Evolutionary conservation across 2,329 filamentous ascomycete genomes (phyloP), one percentile per base, ranked within the genome.

Genomic region (Chlorencoelia australis): DNA sequence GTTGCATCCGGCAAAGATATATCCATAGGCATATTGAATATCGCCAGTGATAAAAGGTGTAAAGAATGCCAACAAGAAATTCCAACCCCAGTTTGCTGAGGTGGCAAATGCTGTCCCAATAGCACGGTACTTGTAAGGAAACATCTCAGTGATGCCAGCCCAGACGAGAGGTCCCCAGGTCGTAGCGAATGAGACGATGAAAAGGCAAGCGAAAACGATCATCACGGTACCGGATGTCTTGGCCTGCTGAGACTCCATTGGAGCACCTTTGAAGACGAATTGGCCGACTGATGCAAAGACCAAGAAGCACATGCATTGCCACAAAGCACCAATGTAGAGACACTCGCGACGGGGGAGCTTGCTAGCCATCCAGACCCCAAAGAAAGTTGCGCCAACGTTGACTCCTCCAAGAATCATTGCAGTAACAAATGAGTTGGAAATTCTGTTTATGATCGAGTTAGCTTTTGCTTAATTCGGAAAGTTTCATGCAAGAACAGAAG

Each of bases 1-100:
- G 48, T 82, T 81, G 53, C 79, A 85, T 0, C 67, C 78, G 0
- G 80, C 82, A 57, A 87, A 87, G 19, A 88, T 75, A 45, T 85
- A 83, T 2, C 82, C 82, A 50, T 82, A 82, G 11, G 35, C 37
- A 16, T 80, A 87, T 47, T 80, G 72, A 37, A 87, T 87, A 3
- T 71, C 71, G 0, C 66, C 62, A 0, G 77, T 82, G 53, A 88
- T 87, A 59, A 86, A 87, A 1, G 82, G 79, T 0, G 83, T 86
- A 64, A 86, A 85, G 64, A 88, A 88, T 0, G 73, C 74, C 45
- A 83, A 66, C 43, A 77, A 57, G 59, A 87, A 87, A 58, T 85
- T 83, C 76, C 77, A 84, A 20, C 67, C 63, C 76, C 76, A 80
- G 57, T 80, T 80, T 47, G 67, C 69, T 0, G 72, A 67, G 0